Conservation (phyloP, 2,329 filamentous ascomycete genomes). For the Alternaria conjuncta region DNA sequence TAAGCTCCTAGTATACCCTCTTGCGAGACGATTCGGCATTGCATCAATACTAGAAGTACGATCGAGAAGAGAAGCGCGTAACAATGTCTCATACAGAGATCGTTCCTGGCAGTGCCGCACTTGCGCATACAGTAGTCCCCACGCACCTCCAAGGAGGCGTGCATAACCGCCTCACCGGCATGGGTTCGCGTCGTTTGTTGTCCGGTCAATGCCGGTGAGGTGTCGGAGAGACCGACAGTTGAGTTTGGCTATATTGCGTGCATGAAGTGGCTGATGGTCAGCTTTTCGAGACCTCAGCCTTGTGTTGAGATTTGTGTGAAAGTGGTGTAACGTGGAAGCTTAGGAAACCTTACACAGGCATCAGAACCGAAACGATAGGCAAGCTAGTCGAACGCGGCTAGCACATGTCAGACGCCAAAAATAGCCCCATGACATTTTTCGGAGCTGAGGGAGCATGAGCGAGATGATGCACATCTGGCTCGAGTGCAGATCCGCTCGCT, state of each 20-base stretch:
- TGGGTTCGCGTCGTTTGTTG: neutral
- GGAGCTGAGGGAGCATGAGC: constrained; percentile 14
- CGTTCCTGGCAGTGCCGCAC: constrained; percentile 1
- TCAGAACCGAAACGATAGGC: constrained; percentile 5
- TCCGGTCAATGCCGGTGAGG: neutral
- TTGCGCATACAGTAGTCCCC: neutral
- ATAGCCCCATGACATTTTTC: constrained; percentile 15
- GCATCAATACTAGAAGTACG: neutral
- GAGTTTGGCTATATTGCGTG: neutral
- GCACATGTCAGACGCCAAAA: constrained; percentile 20
- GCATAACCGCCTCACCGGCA: constrained; percentile 5
- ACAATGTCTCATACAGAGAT: neutral
- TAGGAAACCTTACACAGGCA: constrained; percentile 9
- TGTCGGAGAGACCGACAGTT: neutral
- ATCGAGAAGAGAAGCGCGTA: neutral
- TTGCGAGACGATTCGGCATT: neutral
- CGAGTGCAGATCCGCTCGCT: neutral
- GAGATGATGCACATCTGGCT: neutral
- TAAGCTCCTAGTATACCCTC: neutral
- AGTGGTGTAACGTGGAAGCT: constrained; percentile 10
- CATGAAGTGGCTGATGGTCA: neutral
- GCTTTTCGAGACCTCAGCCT: neutral
- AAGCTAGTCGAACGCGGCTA: neutral
- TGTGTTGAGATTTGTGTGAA: neutral
- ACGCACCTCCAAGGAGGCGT: neutral